These are phyloP conservation scores for Urochloa ruziziensis DNA, from an alignment of 176 grass and related monocot species.

Conservation along the genomic window DNA sequence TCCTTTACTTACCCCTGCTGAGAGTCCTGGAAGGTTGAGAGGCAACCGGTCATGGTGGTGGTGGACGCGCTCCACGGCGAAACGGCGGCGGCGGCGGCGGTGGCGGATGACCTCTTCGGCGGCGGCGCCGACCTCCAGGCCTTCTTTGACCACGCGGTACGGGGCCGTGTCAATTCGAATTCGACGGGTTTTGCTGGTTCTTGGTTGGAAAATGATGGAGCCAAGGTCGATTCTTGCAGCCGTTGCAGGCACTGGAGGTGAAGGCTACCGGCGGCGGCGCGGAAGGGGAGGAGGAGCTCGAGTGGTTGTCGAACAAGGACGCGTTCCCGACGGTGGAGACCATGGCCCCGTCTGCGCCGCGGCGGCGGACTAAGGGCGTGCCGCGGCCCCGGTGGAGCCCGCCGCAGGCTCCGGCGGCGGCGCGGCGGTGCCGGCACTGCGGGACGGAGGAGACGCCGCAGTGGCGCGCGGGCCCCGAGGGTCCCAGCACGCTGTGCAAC, in stretches of 20 bases:
- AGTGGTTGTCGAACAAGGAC: conserved; percentile 68
- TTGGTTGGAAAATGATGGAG: background rate
- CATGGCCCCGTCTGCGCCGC: conserved; percentile 28
- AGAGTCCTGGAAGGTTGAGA: background rate
- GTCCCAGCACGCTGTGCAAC: conserved; percentile 60
- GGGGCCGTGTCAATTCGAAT: background rate
- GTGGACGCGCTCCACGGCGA: background rate
- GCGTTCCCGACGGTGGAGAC: conserved; percentile 57
- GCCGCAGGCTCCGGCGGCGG: background rate
- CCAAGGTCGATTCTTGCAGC: conserved; percentile 33
- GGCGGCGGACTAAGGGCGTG: conserved; percentile 19
- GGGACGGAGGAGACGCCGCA: conserved; percentile 43
- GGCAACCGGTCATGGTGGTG: conserved; percentile 12
- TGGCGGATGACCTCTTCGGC: conserved; percentile 29
- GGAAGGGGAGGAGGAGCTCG: conserved; percentile 54
- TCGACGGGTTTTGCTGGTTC: background rate
- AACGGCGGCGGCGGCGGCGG: background rate
- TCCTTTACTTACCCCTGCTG: background rate
- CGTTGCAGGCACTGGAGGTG: conserved; percentile 25
- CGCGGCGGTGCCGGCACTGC: conserved; percentile 44
- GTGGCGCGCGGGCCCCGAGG: conserved; percentile 53
- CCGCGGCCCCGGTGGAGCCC: background rate
- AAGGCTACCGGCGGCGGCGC: conserved; percentile 12
- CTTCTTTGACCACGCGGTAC: conserved; percentile 26
- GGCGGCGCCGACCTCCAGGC: conserved; percentile 5